Evolutionary conservation across 2,329 filamentous ascomycete species (phyloP).

Genomic region (Trichoderma lentiforme): DNA sequence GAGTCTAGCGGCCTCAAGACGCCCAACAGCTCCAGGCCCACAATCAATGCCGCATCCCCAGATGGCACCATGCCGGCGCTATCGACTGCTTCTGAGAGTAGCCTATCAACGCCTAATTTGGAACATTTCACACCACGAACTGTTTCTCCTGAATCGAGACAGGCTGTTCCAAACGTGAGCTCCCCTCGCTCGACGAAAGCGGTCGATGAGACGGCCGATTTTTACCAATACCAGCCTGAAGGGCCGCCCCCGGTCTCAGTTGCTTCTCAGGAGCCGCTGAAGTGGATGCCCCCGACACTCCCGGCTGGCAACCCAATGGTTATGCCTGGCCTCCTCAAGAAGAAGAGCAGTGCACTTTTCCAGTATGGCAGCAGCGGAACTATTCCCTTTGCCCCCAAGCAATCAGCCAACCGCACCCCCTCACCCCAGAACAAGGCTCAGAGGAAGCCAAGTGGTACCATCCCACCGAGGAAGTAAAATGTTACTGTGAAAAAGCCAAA

Average conservation of each 20-base stretch:
- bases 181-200: constrained; percentile 32
- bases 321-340: constrained; percentile 33
- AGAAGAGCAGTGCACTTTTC: constrained; percentile 34
- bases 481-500: background rate
- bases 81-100: constrained; percentile 23
- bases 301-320: constrained; percentile 32
- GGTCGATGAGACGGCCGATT: constrained; percentile 30
- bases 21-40: background rate
- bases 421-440: constrained; percentile 6
- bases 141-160: constrained; percentile 24
- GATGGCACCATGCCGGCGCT: constrained; percentile 23
- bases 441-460: background rate
- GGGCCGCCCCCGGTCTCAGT: constrained; percentile 43
- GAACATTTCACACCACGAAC: constrained; percentile 24
- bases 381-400: constrained; percentile 44
- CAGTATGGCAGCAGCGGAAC: constrained; percentile 42
- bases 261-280: constrained; percentile 40
- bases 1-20: constrained; percentile 8
- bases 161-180: constrained; percentile 27
- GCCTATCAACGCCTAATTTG: constrained; percentile 26
- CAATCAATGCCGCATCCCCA: background rate
- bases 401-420: background rate
- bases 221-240: constrained; percentile 56
- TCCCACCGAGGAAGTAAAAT: constrained; percentile 3
- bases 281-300: constrained; percentile 50